Evolutionary conservation across 257 asterid species (phyloP).

Genomic region (Nicotiana paniculata): DNA sequence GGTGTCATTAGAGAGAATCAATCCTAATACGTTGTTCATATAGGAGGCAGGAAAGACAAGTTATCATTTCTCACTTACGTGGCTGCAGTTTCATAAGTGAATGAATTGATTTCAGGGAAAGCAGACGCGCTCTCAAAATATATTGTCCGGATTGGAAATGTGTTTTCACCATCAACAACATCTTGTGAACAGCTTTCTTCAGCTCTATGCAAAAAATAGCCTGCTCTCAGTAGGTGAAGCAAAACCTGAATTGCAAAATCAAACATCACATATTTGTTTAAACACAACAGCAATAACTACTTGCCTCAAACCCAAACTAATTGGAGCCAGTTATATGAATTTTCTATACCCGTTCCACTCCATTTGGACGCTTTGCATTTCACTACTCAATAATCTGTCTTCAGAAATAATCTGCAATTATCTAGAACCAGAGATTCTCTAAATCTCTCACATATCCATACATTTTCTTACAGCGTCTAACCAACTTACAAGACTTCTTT

Average conservation of each 20-base stretch:
- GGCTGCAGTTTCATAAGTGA: constrained; percentile 72
- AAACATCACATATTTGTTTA: background rate
- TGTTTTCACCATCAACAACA: constrained; percentile 30
- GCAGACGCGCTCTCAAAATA: constrained; percentile 83
- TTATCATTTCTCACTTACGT: constrained; percentile 30
- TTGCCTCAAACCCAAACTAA: background rate
- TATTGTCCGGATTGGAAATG: constrained; percentile 66
- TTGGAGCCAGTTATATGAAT: background rate
- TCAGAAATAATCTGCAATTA: background rate
- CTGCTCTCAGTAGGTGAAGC: constrained; percentile 86
- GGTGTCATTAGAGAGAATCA: background rate
- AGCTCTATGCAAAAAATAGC: constrained; percentile 56
- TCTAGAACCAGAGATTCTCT: background rate
- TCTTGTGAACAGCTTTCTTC: constrained; percentile 29
- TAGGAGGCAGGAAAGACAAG: background rate
- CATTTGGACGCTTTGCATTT: background rate
- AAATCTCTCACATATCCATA: background rate
- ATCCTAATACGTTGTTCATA: background rate
- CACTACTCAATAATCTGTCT: background rate
- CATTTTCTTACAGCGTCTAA: background rate
- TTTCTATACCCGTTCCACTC: background rate
- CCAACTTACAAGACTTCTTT: background rate
- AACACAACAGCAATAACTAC: background rate
- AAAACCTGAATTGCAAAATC: constrained; percentile 48
- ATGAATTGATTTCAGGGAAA: constrained; percentile 87